These are phyloP conservation scores for Trichophyton mentagrophytes DNA, from an alignment of 2,329 filamentous ascomycete genomes.

Conservation along the genomic window DNA sequence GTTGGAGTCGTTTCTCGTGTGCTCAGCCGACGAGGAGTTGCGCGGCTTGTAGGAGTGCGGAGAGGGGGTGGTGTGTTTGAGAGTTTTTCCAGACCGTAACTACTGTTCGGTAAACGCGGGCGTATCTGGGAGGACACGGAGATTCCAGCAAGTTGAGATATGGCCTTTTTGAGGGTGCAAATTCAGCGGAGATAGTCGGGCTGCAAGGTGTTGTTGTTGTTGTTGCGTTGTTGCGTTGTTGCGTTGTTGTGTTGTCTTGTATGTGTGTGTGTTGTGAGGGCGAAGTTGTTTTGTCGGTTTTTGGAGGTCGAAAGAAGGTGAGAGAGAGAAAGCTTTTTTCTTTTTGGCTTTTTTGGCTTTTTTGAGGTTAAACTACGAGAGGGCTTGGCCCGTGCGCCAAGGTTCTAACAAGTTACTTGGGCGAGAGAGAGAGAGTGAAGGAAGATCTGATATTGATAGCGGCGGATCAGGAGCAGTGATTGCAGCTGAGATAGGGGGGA, in stretches of 20 bases:
- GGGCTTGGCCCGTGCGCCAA: slow-evolving; percentile 1
- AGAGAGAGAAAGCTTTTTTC: background rate
- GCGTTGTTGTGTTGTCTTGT: too few relatives aligned
- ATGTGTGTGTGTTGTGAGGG: background rate
- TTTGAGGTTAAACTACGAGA: too few relatives aligned
- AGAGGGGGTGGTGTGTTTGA: background rate
- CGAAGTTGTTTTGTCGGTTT: background rate
- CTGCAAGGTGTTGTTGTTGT: background rate
- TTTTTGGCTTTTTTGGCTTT: background rate
- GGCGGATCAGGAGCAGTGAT: background rate
- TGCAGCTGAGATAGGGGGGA: background rate
- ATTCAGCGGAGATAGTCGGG: background rate
- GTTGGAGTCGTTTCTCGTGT: background rate
- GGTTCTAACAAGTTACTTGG: background rate
- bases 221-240: too few relatives aligned
- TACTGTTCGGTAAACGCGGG: background rate
- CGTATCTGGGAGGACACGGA: background rate
- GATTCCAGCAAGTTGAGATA: background rate
- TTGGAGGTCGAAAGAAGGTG: background rate
- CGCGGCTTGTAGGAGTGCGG: background rate
- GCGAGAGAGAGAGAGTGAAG: background rate
- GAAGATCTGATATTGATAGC: background rate
- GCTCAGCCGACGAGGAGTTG: background rate
- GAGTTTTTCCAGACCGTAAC: background rate
- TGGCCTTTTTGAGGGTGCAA: background rate